These are phyloP conservation scores for Populus pruinosa DNA, from an alignment of 345 rosid genomes.

Conservation along the genomic window DNA sequence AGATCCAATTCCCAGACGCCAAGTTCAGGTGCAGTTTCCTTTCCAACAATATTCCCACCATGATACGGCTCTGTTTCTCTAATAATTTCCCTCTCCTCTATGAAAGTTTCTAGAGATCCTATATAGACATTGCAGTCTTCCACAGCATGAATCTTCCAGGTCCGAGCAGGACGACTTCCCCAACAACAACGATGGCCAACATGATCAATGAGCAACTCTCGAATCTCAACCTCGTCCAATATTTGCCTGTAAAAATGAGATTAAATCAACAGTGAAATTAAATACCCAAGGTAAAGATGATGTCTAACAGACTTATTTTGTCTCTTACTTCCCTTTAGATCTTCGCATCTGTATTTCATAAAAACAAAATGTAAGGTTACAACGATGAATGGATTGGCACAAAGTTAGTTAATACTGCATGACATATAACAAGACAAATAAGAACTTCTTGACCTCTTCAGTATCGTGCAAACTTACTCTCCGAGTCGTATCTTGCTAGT, in stretches of 20 bases:
- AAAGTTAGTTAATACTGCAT: too few relatives aligned
- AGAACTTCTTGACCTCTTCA: too few relatives aligned
- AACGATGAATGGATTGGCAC: too few relatives aligned
- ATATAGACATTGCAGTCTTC: constrained; percentile 97
- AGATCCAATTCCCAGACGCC: constrained; percentile 82
- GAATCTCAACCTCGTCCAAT: constrained; percentile 87
- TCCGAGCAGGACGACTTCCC: constrained; percentile 97
- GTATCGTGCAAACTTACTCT: too few relatives aligned
- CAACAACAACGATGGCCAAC: constrained; percentile 94
- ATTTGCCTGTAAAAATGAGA: constrained; percentile 48
- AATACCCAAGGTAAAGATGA: background rate
- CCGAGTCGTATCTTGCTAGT: too few relatives aligned
- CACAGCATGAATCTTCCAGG: constrained; percentile 79
- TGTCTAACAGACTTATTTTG: background rate
- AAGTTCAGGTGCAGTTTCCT: constrained; percentile 48
- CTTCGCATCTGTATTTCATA: too few relatives aligned
- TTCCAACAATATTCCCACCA: constrained; percentile 51
- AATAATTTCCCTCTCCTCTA: constrained; percentile 78
- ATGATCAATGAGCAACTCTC: constrained; percentile 90
- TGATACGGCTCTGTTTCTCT: constrained; percentile 60
- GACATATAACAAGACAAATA: too few relatives aligned
- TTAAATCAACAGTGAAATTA: background rate
- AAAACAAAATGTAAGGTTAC: too few relatives aligned
- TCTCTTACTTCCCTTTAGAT: too few relatives aligned
- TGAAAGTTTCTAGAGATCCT: constrained; percentile 85